Base-by-base conservation (phyloP, 2,329 filamentous ascomycete species). In the Nothopassalora personata region DNA sequence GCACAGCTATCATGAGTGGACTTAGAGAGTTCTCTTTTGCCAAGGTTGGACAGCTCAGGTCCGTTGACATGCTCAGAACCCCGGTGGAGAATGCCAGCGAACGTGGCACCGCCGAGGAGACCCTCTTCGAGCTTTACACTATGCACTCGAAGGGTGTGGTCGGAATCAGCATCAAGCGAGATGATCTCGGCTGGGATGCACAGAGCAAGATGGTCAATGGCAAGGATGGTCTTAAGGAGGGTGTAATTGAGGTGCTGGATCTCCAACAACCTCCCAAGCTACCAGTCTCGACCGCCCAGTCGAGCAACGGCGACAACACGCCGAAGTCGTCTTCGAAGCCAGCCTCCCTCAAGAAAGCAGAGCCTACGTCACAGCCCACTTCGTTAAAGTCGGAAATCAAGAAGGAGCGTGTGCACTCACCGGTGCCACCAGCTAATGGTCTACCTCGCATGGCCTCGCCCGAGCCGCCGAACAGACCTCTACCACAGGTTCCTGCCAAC, bases 101-200 rank as follows among this genome's bases (percentile, higher is more conserved):
- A 61, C 68, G 73, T 27, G 73, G 75, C 19, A 75, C 79, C 1
- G 86, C 88, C 23, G 88, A 94, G 64, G 84, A 85, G 15, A 86
- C 87, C 0, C 77, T 97, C 13, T 97, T 99, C 70, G 94, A 99
- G 77, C 81, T 99, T 9, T 99, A 99, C 72, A 89, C 91, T 33
- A 96, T 97, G 88, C 93, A 99, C 74, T 97, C 94, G 10, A 95
- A 91, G 77, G 94, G 94, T 61, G 91, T 97, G n/a, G 92, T 92
- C 18, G 93, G 90, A 68, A 74, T 97, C 55, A 86, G 86, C 64
- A 86, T 99, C 72, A 93, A 89, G 73, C 90, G 93, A 72, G 85
- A 87, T 54, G 93, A 97, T 74, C 80, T 99, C 52, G 94, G 95
- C 31, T 97, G 92, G 92, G 88, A 87, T 67, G 84, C 86, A 67